Base-by-base conservation (phyloP, 257 asterid species). In the Ilex asprella region DNA sequence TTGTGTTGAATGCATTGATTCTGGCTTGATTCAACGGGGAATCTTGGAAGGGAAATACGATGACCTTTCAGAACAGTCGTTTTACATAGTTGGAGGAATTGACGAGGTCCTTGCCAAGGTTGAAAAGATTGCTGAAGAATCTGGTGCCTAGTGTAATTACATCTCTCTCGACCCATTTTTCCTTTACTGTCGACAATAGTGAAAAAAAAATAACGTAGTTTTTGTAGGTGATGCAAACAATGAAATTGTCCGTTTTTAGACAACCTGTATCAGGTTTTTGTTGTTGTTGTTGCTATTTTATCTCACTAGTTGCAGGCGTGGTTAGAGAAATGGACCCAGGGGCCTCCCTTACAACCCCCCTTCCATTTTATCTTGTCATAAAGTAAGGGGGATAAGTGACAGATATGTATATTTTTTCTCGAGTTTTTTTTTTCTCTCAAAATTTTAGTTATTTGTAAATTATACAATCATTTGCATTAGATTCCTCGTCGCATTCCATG, bases 41-140 rank as follows among this genome's bases (percentile, higher is more conserved):
- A 27, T 53, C 30, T 16, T 53, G 57, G 57, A 53, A 8, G 57
- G 57, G 57, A 53, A 53, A 21, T 53, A 53, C 30, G 57, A 53
- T 53, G 57, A 53, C 30, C 57, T 53, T 53, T 2, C 57, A 2
- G 57, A 53, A 10, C 57, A 53, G 8, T 2, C 57, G 30, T 53
- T 53, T 53, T 53, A 53, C 57, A 53, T 53, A 30, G 30, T 53
- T 53, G 57, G 57, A 53, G 57, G 57, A 21, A 53, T 53, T n/a
- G 57, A 15, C 3, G 57, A 69, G 61, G 31, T 73, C 30, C 70
- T 77, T 47, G 92, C 86, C 62, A 84, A 84, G 81, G 88, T 88
- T 1, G 88, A 84, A 81, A 84, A 77, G 81, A 84, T 84, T 61
- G 78, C 92, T 56, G 82, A 73, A 79, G 85, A 84, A 67, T 79